phyloP scores from a whole-genome alignment of 441 rosid species.

The Mallotus japonicus region DNA sequence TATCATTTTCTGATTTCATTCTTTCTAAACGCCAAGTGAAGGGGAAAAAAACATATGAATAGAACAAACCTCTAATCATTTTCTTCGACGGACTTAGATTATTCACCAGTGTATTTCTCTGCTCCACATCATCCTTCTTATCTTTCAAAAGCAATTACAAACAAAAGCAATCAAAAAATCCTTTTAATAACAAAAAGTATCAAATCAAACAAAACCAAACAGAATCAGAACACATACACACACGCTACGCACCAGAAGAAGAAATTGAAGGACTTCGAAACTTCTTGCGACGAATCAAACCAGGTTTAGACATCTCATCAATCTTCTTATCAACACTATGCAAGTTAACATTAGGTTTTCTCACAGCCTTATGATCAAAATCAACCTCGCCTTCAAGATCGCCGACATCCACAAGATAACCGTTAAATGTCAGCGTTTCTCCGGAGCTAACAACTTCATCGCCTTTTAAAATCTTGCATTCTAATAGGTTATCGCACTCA shows the following conservation, averaged over 20 bases:
- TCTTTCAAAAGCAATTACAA: conserved; percentile 23
- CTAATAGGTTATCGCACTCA: conserved; percentile 62
- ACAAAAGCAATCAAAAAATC: neutral
- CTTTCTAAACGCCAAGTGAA: too few species aligned
- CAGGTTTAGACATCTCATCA: conserved; percentile 28
- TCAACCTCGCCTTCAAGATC: conserved; percentile 45
- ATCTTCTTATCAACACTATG: conserved; percentile 28
- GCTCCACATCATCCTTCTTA: conserved; percentile 32
- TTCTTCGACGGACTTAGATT: conserved; percentile 45
- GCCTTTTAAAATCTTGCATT: conserved; percentile 59
- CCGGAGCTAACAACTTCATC: conserved; percentile 60
- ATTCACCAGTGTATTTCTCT: conserved; percentile 25
- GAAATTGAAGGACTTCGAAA: conserved; percentile 34
- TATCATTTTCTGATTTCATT: too few species aligned
- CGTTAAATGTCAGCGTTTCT: conserved; percentile 56
- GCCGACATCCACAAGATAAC: conserved; percentile 68
- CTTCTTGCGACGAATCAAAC: conserved; percentile 35
- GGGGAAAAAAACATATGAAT: neutral
- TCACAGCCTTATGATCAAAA: conserved; percentile 13
- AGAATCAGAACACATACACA: too few species aligned
- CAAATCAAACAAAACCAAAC: neutral
- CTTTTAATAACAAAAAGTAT: neutral
- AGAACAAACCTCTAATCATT: conserved; percentile 45
- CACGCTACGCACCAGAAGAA: conserved; percentile 36
- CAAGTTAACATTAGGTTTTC: conserved; percentile 17